phyloP scores from a whole-genome alignment of 2,329 filamentous ascomycete species.

The Pseudogymnoascus sp. region DNA sequence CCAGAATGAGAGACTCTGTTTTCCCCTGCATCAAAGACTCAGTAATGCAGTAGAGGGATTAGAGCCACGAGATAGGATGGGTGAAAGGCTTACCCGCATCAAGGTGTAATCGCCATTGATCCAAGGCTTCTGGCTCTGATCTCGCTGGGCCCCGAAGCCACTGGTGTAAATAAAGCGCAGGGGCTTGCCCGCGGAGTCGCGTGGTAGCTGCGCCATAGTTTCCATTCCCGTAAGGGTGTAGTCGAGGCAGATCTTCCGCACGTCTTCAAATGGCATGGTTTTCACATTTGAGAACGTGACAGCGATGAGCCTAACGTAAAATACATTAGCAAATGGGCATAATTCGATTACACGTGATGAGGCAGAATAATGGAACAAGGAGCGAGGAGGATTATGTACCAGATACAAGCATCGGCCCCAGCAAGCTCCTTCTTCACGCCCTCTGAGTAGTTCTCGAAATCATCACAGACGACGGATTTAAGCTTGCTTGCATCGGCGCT shows the following conservation, averaged over 20 bases:
- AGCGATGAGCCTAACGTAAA: slow-evolving; percentile 32
- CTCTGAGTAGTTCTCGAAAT: slow-evolving; percentile 29
- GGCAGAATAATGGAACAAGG: background rate
- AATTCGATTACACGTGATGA: background rate
- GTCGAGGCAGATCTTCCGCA: slow-evolving; percentile 34
- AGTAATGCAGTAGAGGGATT: background rate
- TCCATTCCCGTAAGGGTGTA: slow-evolving; percentile 30
- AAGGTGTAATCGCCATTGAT: slow-evolving; percentile 33
- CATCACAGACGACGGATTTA: slow-evolving; percentile 24
- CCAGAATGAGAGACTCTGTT: slow-evolving; percentile 36
- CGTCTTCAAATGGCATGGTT: slow-evolving; percentile 28
- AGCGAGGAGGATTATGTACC: slow-evolving; percentile 20
- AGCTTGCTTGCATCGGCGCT: slow-evolving; percentile 23
- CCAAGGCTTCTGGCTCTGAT: slow-evolving; percentile 35
- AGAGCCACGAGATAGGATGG: background rate
- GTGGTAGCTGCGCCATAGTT: slow-evolving; percentile 27
- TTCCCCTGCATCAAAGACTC: slow-evolving; percentile 33
- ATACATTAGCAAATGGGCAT: slow-evolving; percentile 1
- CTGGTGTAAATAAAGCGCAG: slow-evolving; percentile 43
- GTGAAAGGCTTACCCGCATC: slow-evolving; percentile 36
- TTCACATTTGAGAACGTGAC: slow-evolving; percentile 31
- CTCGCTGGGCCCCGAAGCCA: slow-evolving; percentile 35
- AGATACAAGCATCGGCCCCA: slow-evolving; percentile 31
- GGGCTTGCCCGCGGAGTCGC: slow-evolving; percentile 22
- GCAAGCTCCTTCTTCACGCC: slow-evolving; percentile 25